A percentile compares a stretch with the other conserved stretches of the same genome.
These are phyloP conservation scores for Trypanosoma vivax DNA, from an alignment of 208 protist genomes.

Conservation along the genomic window DNA sequence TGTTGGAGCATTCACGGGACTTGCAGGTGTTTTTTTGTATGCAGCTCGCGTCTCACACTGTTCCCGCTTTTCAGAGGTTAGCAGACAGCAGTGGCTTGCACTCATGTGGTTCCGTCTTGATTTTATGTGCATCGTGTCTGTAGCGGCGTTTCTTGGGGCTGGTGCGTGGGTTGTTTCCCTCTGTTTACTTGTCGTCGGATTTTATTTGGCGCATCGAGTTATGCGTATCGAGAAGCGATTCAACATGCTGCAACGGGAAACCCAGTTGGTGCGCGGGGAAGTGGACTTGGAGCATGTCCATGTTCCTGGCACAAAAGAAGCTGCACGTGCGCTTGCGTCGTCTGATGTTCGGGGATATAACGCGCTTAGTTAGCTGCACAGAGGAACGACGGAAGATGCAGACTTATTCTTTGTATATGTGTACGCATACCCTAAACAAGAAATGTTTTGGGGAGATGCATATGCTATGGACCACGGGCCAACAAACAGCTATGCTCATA, in stretches of 20 bases:
- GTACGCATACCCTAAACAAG: too few relatives aligned
- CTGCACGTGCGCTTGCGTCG: constrained; percentile 26
- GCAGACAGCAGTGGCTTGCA: constrained; percentile 55
- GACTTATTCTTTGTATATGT: too few relatives aligned
- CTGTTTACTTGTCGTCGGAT: constrained; percentile 38
- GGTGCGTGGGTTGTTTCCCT: constrained; percentile 47
- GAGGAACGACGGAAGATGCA: constrained; percentile 1
- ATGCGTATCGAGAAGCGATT: constrained; percentile 72
- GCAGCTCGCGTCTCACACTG: constrained; percentile 31
- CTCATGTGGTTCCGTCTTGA: constrained; percentile 86
- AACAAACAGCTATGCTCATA: too few relatives aligned
- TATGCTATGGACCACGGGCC: too few relatives aligned
- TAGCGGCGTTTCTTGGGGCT: constrained; percentile 44
- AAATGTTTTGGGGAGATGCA: too few relatives aligned
- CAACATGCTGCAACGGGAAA: constrained; percentile 30
- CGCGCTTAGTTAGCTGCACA: constrained; percentile 1
- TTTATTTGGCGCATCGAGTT: constrained; percentile 69
- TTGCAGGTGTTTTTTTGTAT: constrained; percentile 46
- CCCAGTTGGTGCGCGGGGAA: constrained; percentile 68
- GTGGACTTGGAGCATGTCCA: constrained; percentile 50
- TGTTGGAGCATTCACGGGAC: constrained; percentile 31
- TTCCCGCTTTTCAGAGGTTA: constrained; percentile 33
- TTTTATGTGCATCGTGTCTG: constrained; percentile 61
- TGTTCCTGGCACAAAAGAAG: constrained; percentile 45
- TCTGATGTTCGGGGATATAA: constrained; percentile 16